These are phyloP conservation scores for Gracilaria domingensis DNA, from an alignment of 23 red algal genomes.

Conservation along the genomic window DNA sequence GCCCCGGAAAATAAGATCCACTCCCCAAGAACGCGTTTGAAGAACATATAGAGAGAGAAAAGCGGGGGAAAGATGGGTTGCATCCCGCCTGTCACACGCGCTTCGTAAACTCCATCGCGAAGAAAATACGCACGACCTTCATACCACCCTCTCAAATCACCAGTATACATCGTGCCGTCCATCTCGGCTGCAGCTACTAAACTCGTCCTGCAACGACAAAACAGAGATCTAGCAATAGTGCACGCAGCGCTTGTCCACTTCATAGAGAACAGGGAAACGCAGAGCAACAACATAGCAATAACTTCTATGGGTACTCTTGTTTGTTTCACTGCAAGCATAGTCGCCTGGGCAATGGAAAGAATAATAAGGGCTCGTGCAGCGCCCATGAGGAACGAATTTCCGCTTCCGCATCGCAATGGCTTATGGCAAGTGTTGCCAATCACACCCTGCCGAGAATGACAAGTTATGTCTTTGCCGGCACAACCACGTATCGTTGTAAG, in stretches of 20 bases:
- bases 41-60: slow-evolving; percentile 4
- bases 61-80: slow-evolving; percentile 11
- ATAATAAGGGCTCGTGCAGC: not conserved
- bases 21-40: slow-evolving; percentile 21
- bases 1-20: slow-evolving; percentile 1
- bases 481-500: slow-evolving; percentile 10
- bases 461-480: slow-evolving; percentile 8
- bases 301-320: not conserved
- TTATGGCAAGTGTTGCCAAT: not conserved
- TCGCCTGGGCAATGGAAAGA: not conserved
- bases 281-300: not conserved
- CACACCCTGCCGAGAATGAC: slow-evolving; percentile 17
- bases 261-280: slow-evolving; percentile 13
- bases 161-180: slow-evolving; percentile 8
- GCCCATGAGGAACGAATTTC: slow-evolving; percentile 1
- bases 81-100: slow-evolving; percentile 10
- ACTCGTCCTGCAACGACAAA: slow-evolving; percentile 28
- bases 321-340: not conserved
- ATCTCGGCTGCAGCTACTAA: not conserved
- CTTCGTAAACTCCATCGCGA: slow-evolving; percentile 18
- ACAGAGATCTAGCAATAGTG: slow-evolving; percentile 20
- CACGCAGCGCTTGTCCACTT: slow-evolving; percentile 33
- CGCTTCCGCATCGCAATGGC: slow-evolving; percentile 3
- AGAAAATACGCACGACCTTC: slow-evolving; percentile 16
- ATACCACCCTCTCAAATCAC: slow-evolving; percentile 29